A percentile compares a stretch with the other conserved stretches of the same genome.
Evolutionary conservation across 75 land plant species (phyloP).

Genomic region (Pinus albicaulis): DNA sequence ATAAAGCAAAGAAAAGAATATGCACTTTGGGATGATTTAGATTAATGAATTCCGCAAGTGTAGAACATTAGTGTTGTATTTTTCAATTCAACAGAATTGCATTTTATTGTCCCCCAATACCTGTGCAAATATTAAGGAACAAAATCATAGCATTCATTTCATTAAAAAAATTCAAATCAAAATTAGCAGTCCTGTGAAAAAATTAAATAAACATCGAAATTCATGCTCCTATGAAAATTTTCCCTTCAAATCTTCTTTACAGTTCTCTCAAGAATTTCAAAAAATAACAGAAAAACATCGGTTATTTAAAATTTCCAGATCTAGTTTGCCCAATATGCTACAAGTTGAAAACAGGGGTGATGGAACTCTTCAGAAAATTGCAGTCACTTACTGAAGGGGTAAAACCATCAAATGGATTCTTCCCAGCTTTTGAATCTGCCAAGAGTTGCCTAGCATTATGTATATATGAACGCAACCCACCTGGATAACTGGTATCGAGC

Average conservation of each 20-base stretch:
- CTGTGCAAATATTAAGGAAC: too few species aligned
- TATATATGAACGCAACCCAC: conserved; percentile 81
- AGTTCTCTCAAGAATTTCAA: neutral
- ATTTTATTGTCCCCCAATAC: too few species aligned
- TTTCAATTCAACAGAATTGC: too few species aligned
- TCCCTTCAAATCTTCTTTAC: neutral
- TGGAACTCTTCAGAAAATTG: neutral
- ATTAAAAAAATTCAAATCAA: too few species aligned
- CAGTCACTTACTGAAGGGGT: conserved; percentile 71
- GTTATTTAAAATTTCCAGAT: neutral
- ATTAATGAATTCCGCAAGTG: too few species aligned
- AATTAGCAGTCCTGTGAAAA: too few species aligned
- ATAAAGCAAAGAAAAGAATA: too few species aligned
- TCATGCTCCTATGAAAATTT: neutral
- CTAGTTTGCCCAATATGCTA: neutral
- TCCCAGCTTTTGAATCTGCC: conserved; percentile 88
- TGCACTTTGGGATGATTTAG: too few species aligned
- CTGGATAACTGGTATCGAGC: conserved; percentile 87
- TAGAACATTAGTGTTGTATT: too few species aligned
- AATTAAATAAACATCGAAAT: neutral
- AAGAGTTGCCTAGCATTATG: conserved; percentile 81
- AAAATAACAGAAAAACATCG: neutral
- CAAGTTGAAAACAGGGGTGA: neutral
- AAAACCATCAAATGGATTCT: conserved; percentile 94
- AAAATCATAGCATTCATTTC: too few species aligned